A percentile compares a stretch with the other conserved stretches of the same genome.
phyloP scores from a whole-genome alignment of 768 basidiomycete genomes.

The Mycena albidolilacea region DNA sequence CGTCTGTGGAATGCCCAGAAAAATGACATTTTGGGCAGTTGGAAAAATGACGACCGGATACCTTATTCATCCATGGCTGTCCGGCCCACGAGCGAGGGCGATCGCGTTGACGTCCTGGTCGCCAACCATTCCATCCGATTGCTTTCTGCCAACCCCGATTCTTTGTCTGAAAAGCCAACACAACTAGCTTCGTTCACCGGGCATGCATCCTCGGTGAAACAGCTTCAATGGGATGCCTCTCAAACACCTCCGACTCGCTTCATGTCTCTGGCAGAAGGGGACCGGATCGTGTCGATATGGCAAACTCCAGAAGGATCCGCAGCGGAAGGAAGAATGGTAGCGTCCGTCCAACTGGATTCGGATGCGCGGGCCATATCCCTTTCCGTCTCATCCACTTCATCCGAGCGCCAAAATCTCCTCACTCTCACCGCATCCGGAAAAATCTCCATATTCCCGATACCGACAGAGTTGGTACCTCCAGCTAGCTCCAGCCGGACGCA shows the following conservation, averaged over 20 bases:
- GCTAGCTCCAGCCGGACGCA: slow-evolving; percentile 55
- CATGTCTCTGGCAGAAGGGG: slow-evolving; percentile 72
- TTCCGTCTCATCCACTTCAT: slow-evolving; percentile 46
- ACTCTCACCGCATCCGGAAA: slow-evolving; percentile 73
- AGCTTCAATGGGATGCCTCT: slow-evolving; percentile 66
- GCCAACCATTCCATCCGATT: slow-evolving; percentile 75
- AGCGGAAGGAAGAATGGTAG: slow-evolving; percentile 66
- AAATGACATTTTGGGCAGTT: slow-evolving; percentile 62
- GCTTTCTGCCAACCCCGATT: slow-evolving; percentile 54
- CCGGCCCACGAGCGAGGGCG: slow-evolving; percentile 57
- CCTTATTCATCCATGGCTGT: slow-evolving; percentile 69
- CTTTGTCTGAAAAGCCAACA: slow-evolving; percentile 58
- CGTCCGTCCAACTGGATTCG: slow-evolving; percentile 75
- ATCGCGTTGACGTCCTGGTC: slow-evolving; percentile 63
- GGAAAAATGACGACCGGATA: slow-evolving; percentile 72
- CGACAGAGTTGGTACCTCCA: slow-evolving; percentile 58
- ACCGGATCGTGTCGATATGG: slow-evolving; percentile 77
- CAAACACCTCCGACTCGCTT: slow-evolving; percentile 61
- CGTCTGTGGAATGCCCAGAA: slow-evolving; percentile 71
- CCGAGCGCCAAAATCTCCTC: slow-evolving; percentile 59
- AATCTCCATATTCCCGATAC: slow-evolving; percentile 70
- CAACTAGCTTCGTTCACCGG: slow-evolving; percentile 72
- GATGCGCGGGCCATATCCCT: slow-evolving; percentile 65
- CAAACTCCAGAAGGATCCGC: slow-evolving; percentile 59
- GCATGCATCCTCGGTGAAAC: slow-evolving; percentile 71